Base-by-base conservation (phyloP, 768 basidiomycete genomes). In the Mycena venus region DNA sequence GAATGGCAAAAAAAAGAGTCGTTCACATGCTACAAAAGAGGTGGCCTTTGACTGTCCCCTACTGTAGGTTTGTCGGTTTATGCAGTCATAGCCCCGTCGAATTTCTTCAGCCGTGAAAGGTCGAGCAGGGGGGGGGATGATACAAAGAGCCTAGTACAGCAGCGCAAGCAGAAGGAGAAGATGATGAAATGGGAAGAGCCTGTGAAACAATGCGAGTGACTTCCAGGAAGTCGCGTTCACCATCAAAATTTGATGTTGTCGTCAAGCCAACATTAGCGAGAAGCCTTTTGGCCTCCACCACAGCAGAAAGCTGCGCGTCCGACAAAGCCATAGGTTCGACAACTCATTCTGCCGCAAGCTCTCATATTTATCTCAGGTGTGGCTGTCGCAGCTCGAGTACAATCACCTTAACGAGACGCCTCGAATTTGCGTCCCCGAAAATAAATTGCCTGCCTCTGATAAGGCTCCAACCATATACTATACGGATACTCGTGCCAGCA, bases 161-260 rank as follows among this genome's bases (percentile, higher is more conserved):
- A 15, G 47, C 0, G 25, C 12, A 40, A 23, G 68, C 15, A 17
- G 68, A n/a, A 29, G 56, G 15, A 49, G 23, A 23, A 2, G 36
- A 14, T 7, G 36, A 38, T 38, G 36, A 42, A 42, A 4, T 42
- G 47, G 68, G 68, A n/a, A 64, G 51, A 32, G 61, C n/a, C 19
- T 63, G 38, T 9, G 61, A 63, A 17, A 71, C 15, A 17, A 58
- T n/a, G 36, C 31, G 61, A 40, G 25, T 44, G 23, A 71, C 51
- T 44, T 71, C 70, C 70, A 42, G 47, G 68, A 70, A 70, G 36
- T 70, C 70, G 11, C 21, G 29, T 31, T 44, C 68, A 70, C 38
- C 61, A 71, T 63, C 70, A 64, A 17, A 10, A 64, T 64, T 64
- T 55, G 53, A 58, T 15, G 61, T 12, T 40, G 55, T 68, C 40